A percentile compares a stretch with the other conserved stretches of the same genome.
Evolutionary conservation across 306 rosid species (phyloP).

Genomic region (Nissolia schottii): DNA sequence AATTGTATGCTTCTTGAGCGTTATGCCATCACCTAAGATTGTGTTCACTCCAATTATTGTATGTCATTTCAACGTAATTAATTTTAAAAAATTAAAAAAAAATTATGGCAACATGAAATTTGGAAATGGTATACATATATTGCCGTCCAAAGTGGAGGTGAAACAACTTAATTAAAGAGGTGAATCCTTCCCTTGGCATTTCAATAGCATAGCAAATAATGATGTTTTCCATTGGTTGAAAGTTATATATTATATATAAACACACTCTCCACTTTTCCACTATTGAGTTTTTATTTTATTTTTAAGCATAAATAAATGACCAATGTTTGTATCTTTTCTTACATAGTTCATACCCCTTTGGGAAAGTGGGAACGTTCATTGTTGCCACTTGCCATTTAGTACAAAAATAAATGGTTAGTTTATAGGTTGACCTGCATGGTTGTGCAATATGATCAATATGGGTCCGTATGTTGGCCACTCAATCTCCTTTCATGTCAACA

Average conservation of each 20-base stretch:
- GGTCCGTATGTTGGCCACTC: slow-evolving; percentile 75
- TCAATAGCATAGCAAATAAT: slow-evolving; percentile 34
- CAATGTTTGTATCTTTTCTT: background rate
- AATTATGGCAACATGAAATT: background rate
- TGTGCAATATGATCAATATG: slow-evolving; percentile 28
- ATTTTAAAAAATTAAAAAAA: no score
- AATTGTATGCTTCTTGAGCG: no score
- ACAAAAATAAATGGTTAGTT: slow-evolving; percentile 5
- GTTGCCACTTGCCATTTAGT: slow-evolving; percentile 30
- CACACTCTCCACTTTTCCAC: slow-evolving; percentile 21
- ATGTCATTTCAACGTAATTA: no score
- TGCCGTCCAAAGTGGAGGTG: slow-evolving; percentile 72
- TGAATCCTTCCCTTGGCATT: slow-evolving; percentile 7
- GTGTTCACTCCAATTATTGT: no score
- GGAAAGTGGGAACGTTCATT: slow-evolving; percentile 61
- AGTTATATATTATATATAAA: background rate
- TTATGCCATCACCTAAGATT: no score
- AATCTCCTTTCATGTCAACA: slow-evolving; percentile 23
- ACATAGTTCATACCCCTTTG: slow-evolving; percentile 60
- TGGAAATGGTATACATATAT: slow-evolving; percentile 29
- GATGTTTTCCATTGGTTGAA: slow-evolving; percentile 59
- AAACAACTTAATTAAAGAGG: slow-evolving; percentile 32
- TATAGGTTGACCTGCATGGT: slow-evolving; percentile 35
- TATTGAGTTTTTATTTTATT: slow-evolving; percentile 2
- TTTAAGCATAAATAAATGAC: background rate